Evolutionary conservation across 192 early-diverging fungal species (phyloP).

Genomic region (Coemansia sp.): DNA sequence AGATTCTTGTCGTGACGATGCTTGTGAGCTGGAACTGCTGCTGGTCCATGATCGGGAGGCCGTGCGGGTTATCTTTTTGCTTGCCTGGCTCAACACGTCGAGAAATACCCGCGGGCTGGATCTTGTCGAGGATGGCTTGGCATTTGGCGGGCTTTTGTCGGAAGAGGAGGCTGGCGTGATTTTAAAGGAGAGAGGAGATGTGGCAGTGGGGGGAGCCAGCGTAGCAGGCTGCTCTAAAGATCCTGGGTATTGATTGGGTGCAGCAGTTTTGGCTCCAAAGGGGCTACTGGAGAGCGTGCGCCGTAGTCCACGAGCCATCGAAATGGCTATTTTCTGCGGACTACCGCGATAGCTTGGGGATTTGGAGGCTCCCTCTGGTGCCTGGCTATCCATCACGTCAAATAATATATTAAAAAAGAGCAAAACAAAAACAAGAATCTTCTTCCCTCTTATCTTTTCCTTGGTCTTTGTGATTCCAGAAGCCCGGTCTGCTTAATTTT

Average conservation of each 20-base stretch:
- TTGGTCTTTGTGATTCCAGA: no score
- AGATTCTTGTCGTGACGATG: background rate
- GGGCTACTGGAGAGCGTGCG: background rate
- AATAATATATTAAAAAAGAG: background rate
- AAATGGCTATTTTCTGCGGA: background rate
- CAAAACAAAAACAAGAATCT: background rate
- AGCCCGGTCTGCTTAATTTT: no score
- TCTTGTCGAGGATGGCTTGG: background rate
- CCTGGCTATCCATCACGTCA: background rate
- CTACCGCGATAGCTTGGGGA: background rate
- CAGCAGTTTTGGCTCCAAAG: background rate
- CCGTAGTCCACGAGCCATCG: conserved; percentile 1
- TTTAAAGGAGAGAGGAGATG: conserved; percentile 1
- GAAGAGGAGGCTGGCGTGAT: conserved; percentile 7
- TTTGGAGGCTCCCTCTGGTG: background rate
- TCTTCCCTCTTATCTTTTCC: background rate
- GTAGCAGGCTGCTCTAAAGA: background rate
- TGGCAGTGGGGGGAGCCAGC: background rate
- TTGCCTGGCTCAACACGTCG: background rate
- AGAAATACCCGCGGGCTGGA: background rate
- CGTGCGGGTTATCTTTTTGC: conserved; percentile 1
- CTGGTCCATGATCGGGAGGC: background rate
- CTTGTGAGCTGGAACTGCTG: background rate
- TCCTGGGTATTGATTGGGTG: background rate
- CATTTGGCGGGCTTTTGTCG: background rate